These are phyloP conservation scores for Rheum nobile DNA, from an alignment of 148 eudicot genomes.

Conservation along the genomic window DNA sequence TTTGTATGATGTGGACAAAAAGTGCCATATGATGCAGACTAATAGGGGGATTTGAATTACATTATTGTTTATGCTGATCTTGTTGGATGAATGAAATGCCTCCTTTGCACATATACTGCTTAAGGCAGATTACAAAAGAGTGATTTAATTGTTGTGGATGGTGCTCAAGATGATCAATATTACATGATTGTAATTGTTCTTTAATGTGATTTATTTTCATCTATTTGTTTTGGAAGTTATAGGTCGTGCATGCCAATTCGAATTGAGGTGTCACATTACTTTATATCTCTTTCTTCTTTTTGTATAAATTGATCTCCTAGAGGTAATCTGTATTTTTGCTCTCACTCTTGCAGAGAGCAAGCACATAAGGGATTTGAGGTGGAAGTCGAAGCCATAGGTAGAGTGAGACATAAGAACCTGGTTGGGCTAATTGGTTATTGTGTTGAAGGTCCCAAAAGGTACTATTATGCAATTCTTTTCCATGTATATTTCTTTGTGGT, in stretches of 20 bases:
- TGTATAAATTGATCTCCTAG: not conserved
- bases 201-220: not conserved
- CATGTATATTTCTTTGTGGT: no score
- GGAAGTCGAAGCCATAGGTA: conserved; percentile 98
- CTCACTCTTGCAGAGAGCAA: conserved; percentile 57
- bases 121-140: not conserved
- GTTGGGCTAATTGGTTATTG: conserved; percentile 88
- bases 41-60: no score
- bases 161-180: not conserved
- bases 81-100: not conserved
- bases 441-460: conserved; percentile 85
- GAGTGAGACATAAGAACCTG: conserved; percentile 87
- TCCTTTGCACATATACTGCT: not conserved
- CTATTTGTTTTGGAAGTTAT: not conserved
- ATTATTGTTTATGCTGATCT: no score
- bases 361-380: conserved; percentile 95
- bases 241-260: conserved; percentile 1
- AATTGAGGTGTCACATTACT: no score
- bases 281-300: not conserved
- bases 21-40: no score
- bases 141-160: not conserved
- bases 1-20: no score
- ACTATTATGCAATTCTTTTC: no score
- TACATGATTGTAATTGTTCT: not conserved
- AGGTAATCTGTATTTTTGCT: not conserved